Base-by-base conservation (phyloP, 306 rosid species). In the Medicago truncatula region DNA sequence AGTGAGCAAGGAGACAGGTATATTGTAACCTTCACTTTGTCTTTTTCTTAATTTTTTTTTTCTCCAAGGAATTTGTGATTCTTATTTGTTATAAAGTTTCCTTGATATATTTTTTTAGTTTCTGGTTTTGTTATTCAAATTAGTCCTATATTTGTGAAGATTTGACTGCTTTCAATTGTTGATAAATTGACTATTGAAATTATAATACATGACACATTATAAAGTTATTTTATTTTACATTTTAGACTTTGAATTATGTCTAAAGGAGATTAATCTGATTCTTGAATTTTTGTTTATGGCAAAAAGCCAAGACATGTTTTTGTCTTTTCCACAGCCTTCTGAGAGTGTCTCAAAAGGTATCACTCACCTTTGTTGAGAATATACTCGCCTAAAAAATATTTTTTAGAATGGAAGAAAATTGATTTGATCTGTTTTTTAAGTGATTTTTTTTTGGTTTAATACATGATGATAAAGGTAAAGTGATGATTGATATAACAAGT, bases 1-100 rank as follows among this genome's bases (percentile, higher is more conserved):
- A 95, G 97, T 73, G 99, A 95, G 76, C 98, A 95, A 71, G 99
- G 97, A 41, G 99, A 95, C 60, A 92, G 97, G 98, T 95, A 79
- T 34, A 18, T 39, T 62, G 0, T 11, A 39, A 18, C 2, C 9
- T 34, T 74, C 11, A 4, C 31, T 46, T 21, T 78, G 17, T 15
- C 46, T 63, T 44, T 59, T 43, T 40, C 0, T 41, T 17, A 8
- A n/a, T 0, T 9, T 47, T 69, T 50, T 47, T 68, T 23, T 78
- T 2, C n/a, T n/a, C n/a, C 62, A 36, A 36, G 4, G 28, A 36
- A 23, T 70, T 61, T 7, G 71, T 46, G 44, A 23, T 50, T 71
- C 57, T 57, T 20, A 21, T 31, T 1, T 5, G 46, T 25, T 62
- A 13, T 7, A 60, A 5, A 2, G 46, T 50, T 56, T 77, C 46